A percentile compares a stretch with the other conserved stretches of the same genome.
Evolutionary conservation across 2,329 filamentous ascomycete species (phyloP).

Genomic region (Claviceps sp.): DNA sequence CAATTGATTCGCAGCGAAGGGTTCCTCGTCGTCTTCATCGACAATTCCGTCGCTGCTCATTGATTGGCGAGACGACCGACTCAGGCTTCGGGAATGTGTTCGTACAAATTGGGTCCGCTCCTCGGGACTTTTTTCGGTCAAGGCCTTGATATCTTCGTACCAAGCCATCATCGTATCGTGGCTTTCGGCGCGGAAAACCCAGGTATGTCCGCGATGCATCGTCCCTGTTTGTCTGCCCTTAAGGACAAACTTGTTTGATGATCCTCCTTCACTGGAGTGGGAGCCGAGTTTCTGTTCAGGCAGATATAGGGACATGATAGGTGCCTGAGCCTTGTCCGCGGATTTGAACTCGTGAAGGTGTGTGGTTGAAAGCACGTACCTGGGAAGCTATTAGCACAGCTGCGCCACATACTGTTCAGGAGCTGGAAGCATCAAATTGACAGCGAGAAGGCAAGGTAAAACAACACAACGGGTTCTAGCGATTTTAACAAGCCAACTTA

Average conservation of each 20-base stretch:
- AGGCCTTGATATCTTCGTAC: conserved; percentile 80
- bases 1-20: conserved; percentile 38
- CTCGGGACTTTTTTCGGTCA: conserved; percentile 80
- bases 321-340: conserved; percentile 81
- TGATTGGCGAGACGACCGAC: conserved; percentile 48
- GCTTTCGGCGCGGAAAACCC: conserved; percentile 58
- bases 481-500: conserved; percentile 28
- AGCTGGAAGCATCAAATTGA: neutral
- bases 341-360: conserved; percentile 98
- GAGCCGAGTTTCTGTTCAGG: conserved; percentile 92
- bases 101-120: conserved; percentile 81
- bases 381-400: conserved; percentile 20
- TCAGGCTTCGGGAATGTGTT: conserved; percentile 65
- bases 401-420: conserved; percentile 4
- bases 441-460: neutral
- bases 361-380: conserved; percentile 91
- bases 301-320: conserved; percentile 91
- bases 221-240: conserved; percentile 89
- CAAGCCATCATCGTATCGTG: conserved; percentile 96
- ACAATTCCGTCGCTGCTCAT: conserved; percentile 66
- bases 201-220: conserved; percentile 72
- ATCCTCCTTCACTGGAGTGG: conserved; percentile 68
- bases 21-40: conserved; percentile 57
- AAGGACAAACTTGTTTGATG: conserved; percentile 93
- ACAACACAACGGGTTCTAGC: neutral